phyloP scores from a whole-genome alignment of 2,329 filamentous ascomycete species.

The Sclerotinia trifoliorum region DNA sequence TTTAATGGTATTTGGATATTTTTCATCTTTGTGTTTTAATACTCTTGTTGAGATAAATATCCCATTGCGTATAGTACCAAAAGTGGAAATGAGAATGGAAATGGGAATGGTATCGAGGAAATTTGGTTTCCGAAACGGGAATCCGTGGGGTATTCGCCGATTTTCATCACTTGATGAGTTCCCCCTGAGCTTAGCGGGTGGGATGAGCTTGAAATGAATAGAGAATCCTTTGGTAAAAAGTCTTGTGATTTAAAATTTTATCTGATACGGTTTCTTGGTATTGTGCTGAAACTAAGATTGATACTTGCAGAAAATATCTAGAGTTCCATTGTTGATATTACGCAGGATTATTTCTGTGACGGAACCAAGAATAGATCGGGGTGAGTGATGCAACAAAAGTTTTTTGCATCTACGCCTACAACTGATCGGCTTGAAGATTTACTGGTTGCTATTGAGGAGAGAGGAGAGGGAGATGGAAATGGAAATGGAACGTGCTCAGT shows the following conservation, averaged over 20 bases:
- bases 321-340: not conserved
- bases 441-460: not conserved
- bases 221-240: not conserved
- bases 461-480: too few relatives aligned
- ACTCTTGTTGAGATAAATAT: too few relatives aligned
- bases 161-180: not conserved
- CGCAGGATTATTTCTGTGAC: not conserved
- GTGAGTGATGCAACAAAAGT: not conserved
- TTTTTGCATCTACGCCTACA: not conserved
- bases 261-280: not conserved
- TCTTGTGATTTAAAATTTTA: not conserved
- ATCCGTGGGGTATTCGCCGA: not conserved
- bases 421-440: not conserved
- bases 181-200: not conserved
- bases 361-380: not conserved
- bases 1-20: not conserved
- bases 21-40: not conserved
- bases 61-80: not conserved
- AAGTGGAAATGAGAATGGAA: not conserved
- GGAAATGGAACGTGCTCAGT: not conserved
- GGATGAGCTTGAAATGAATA: not conserved
- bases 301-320: not conserved
- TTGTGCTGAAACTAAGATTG: not conserved
- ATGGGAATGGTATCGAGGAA: too few relatives aligned
- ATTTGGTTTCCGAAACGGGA: not conserved